Evolutionary conservation across 2,329 filamentous ascomycete species (phyloP), one percentile per base, ranked within the genome.

Genomic region (Botryotinia globosa): DNA sequence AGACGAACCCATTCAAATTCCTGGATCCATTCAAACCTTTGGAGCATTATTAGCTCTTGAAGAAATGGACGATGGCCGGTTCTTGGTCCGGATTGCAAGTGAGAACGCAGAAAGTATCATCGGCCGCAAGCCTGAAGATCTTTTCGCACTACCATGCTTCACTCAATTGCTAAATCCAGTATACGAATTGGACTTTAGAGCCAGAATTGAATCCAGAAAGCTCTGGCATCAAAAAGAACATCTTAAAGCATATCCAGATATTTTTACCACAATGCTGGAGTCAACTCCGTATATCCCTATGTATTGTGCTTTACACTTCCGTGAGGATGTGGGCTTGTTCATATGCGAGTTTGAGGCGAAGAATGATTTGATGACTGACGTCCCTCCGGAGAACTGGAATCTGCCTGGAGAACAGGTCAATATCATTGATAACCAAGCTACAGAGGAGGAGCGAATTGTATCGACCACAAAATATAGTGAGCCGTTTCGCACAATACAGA

Each of bases 331-430:
- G 0, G 88, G 92, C 63, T 81, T 95, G 29, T 84, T 97, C 45
- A 91, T 97, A 18, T 97, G 93, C 84, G 94, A 97, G 79, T 95
- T 97, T 73, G 94, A 97, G 80, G 82, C 94, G 2, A 93, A 97
- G 80, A 91, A 97, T 74, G 93, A 97, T 75, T 81, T 84, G 0
- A 81, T 87, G 8, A 88, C 90, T 77, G 93, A 93, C 0, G 82
- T 94, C 12, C 88, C 90, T 2, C 90, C 92, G 4, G 78, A 82
- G 3, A 86, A 88, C 66, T 89, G 91, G 59, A 78, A 82, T 6
- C 88, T 86, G 0, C 90, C 90, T 0, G 88, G 90, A 12, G 81
- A 84, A 0, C 91, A 92, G 0, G 88, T 92, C 79, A 92, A 96
- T 77, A 96, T 93, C 0, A 83, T 97, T 4, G 85, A 89, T 22